Conservation (phyloP, 2,329 filamentous ascomycete species). For the Colletotrichum sp. region DNA sequence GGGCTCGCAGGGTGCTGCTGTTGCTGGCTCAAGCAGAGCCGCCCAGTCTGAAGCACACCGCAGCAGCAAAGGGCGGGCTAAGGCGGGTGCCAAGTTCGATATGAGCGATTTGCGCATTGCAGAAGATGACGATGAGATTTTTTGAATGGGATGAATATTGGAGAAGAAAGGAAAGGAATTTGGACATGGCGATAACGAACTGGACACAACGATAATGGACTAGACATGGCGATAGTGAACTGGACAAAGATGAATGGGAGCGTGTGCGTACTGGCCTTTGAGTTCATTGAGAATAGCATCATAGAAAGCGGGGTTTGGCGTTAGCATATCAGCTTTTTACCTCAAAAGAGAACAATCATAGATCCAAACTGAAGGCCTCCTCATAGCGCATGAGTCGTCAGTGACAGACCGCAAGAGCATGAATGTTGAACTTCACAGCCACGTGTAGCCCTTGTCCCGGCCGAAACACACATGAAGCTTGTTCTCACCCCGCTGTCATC, state of each 20-base stretch:
- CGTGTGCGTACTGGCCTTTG: background rate
- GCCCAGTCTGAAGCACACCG: background rate
- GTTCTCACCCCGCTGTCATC: background rate
- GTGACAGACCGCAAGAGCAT: background rate
- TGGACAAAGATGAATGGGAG: background rate
- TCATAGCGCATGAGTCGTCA: background rate
- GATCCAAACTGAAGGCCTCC: background rate
- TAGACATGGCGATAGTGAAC: background rate
- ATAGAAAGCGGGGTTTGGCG: background rate
- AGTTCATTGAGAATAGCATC: background rate
- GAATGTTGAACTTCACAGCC: background rate
- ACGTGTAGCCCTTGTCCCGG: background rate
- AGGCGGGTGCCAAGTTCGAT: background rate
- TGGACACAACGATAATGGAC: background rate
- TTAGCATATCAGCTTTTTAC: background rate
- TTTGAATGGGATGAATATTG: background rate
- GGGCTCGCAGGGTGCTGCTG: background rate
- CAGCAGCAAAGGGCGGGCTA: background rate
- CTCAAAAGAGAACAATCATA: background rate
- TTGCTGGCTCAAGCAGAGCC: background rate
- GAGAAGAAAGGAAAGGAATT: background rate
- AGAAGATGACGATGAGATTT: background rate
- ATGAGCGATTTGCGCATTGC: background rate
- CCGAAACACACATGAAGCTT: constrained; percentile 11
- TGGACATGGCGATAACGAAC: background rate